Conservation (phyloP, 2,329 filamentous ascomycete genomes). For the Pseudocercospora fuligena region DNA sequence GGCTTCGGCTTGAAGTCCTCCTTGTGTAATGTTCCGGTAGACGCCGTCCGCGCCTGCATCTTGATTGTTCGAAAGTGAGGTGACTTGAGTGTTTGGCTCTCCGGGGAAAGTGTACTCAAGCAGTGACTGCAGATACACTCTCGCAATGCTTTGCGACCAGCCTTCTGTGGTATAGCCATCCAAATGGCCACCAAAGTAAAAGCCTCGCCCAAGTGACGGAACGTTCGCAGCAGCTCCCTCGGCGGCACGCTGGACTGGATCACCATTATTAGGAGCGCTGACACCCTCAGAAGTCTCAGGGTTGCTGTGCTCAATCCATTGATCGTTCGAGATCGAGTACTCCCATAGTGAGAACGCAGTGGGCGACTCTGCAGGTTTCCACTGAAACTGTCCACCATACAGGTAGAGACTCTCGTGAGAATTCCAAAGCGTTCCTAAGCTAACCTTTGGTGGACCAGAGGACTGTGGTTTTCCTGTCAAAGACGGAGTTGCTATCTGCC, state of each 20-base stretch:
- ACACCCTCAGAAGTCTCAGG: conserved; percentile 68
- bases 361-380: conserved; percentile 63
- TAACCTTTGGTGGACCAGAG: conserved; percentile 71
- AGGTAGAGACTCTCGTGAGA: conserved; percentile 71
- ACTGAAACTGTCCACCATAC: conserved; percentile 76
- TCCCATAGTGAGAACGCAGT: conserved; percentile 69
- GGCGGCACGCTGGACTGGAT: conserved; percentile 68
- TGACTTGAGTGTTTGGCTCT: conserved; percentile 66
- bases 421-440: conserved; percentile 77
- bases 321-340: conserved; percentile 64
- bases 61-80: conserved; percentile 57
- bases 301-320: conserved; percentile 66
- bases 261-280: conserved; percentile 61
- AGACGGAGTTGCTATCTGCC: conserved; percentile 68
- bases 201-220: conserved; percentile 70
- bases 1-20: conserved; percentile 67
- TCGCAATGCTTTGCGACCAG: conserved; percentile 68
- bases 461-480: conserved; percentile 67
- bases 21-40: conserved; percentile 76
- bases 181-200: conserved; percentile 79
- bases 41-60: conserved; percentile 66
- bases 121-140: conserved; percentile 74
- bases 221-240: conserved; percentile 76
- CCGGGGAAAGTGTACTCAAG: conserved; percentile 78
- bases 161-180: conserved; percentile 67